Evolutionary conservation across 2,329 filamentous ascomycete genomes (phyloP).

Genomic region (Colletotrichum limetticola): DNA sequence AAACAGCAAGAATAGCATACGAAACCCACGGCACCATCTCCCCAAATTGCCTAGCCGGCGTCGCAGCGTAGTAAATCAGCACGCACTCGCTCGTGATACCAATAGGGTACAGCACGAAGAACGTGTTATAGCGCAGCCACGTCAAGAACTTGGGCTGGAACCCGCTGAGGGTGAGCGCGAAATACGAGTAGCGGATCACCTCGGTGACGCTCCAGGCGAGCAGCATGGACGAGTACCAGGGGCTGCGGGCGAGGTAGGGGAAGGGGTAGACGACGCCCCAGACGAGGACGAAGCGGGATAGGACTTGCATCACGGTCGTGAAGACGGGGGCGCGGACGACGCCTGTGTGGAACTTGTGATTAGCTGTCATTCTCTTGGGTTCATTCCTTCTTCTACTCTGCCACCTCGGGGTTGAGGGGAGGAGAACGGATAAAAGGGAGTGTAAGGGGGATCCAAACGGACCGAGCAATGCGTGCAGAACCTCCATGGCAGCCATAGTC

Average conservation of each 20-base stretch:
- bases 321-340: slow-evolving; percentile 86
- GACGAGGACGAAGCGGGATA: slow-evolving; percentile 86
- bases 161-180: slow-evolving; percentile 77
- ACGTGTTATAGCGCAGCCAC: slow-evolving; percentile 92
- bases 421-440: no score
- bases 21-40: slow-evolving; percentile 67
- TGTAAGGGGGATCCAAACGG: slow-evolving; percentile 40
- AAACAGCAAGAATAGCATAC: slow-evolving; percentile 75
- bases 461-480: slow-evolving; percentile 84
- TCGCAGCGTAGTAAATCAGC: slow-evolving; percentile 78
- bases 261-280: slow-evolving; percentile 85
- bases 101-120: slow-evolving; percentile 91
- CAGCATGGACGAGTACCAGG: slow-evolving; percentile 81
- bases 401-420: no score
- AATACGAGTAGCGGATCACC: slow-evolving; percentile 93
- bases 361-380: no score
- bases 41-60: slow-evolving; percentile 62
- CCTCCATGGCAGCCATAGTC: slow-evolving; percentile 83
- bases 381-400: no score
- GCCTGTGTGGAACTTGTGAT: slow-evolving; percentile 57
- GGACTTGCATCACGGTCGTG: slow-evolving; percentile 92
- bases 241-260: slow-evolving; percentile 69
- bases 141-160: slow-evolving; percentile 73
- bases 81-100: slow-evolving; percentile 90
- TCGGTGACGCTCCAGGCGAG: slow-evolving; percentile 91